Evolutionary conservation across 2,329 filamentous ascomycete genomes (phyloP).

Genomic region (Calonectria pauciramosa): DNA sequence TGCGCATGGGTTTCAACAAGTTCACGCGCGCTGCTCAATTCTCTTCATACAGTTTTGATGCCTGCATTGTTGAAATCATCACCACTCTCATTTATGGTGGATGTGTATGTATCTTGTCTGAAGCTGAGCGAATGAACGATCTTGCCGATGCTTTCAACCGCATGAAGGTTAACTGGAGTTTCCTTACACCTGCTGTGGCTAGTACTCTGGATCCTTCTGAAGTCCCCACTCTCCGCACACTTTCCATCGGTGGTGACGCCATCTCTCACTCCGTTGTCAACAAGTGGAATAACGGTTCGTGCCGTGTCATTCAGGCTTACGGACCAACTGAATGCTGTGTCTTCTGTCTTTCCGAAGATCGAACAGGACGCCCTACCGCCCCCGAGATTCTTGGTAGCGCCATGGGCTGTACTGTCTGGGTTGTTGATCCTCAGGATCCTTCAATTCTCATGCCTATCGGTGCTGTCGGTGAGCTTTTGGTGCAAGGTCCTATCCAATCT

Average conservation of each 20-base stretch:
- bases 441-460: constrained; percentile 10
- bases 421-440: constrained; percentile 9
- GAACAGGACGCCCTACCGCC: background rate
- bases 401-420: background rate
- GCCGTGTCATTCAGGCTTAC: constrained; percentile 1
- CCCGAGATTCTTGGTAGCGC: background rate
- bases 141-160: constrained; percentile 31
- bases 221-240: background rate
- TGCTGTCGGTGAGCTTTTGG: constrained; percentile 10
- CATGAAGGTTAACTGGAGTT: constrained; percentile 30
- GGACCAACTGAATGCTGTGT: constrained; percentile 10
- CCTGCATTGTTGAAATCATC: constrained; percentile 35
- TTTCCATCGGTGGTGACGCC: background rate
- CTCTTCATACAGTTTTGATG: constrained; percentile 41
- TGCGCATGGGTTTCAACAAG: background rate
- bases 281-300: constrained; percentile 2
- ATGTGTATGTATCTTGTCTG: constrained; percentile 40
- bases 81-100: constrained; percentile 36
- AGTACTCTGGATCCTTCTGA: background rate
- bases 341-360: background rate
- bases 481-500: constrained; percentile 14
- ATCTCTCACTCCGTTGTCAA: constrained; percentile 4
- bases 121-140: constrained; percentile 33
- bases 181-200: constrained; percentile 21
- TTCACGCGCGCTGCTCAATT: constrained; percentile 32